These are phyloP conservation scores for Scalesia atractyloides DNA, from an alignment of 129 eudicot species.

Conservation along the genomic window DNA sequence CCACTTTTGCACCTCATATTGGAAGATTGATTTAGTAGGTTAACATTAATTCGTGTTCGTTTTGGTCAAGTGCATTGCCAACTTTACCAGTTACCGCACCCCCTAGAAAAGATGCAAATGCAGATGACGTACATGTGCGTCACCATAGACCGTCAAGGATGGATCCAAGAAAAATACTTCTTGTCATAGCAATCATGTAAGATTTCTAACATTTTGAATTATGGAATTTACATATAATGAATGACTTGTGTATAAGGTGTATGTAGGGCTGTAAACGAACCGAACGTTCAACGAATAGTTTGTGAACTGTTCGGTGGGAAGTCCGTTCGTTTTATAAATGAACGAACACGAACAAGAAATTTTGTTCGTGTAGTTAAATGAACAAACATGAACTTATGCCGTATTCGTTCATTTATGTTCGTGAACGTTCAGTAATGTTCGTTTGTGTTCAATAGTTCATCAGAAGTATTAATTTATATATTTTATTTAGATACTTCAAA, in stretches of 20 bases:
- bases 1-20: neutral
- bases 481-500: no score
- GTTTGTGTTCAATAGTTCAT: no score
- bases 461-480: no score
- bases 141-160: conserved; percentile 79
- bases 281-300: no score
- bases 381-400: no score
- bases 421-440: no score
- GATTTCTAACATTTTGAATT: neutral
- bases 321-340: no score
- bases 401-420: no score
- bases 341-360: no score
- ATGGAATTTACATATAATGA: neutral
- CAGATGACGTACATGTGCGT: conserved; percentile 59
- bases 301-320: no score
- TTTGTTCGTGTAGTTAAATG: no score
- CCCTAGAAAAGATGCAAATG: conserved; percentile 69
- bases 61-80: conserved; percentile 96
- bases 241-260: neutral
- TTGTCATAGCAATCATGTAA: conserved; percentile 90
- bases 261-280: no score
- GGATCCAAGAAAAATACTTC: conserved; percentile 95
- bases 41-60: conserved; percentile 52
- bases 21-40: conserved; percentile 8
- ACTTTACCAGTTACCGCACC: conserved; percentile 93